Evolutionary conservation across 192 early-diverging fungal genomes (phyloP).

Genomic region (Mycoemilia scoparia): DNA sequence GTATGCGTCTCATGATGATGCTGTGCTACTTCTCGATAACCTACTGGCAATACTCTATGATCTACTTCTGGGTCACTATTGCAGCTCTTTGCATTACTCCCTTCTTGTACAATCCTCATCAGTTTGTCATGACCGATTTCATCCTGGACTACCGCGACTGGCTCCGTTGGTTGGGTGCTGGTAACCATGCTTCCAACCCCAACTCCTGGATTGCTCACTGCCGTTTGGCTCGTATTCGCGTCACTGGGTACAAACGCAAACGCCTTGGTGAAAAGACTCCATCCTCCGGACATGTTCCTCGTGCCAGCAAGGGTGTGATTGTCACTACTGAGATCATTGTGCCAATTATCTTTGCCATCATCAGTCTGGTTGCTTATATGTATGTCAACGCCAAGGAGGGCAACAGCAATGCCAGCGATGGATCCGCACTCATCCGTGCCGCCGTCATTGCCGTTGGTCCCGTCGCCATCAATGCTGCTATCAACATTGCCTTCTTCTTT

Average conservation of each 20-base stretch:
- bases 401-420: conserved; percentile 12
- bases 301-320: conserved; percentile 46
- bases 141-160: conserved; percentile 64
- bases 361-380: conserved; percentile 42
- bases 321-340: conserved; percentile 52
- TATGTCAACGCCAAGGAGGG: conserved; percentile 33
- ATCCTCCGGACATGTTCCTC: conserved; percentile 42
- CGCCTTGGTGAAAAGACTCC: conserved; percentile 40
- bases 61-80: conserved; percentile 71
- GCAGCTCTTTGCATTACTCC: conserved; percentile 59
- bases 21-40: conserved; percentile 55
- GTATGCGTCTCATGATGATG: conserved; percentile 46
- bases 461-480: conserved; percentile 46
- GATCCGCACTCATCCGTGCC: conserved; percentile 37
- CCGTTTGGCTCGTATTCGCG: conserved; percentile 45
- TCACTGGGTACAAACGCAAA: conserved; percentile 66
- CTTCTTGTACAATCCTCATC: conserved; percentile 79
- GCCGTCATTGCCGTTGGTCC: conserved; percentile 48
- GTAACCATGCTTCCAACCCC: conserved; percentile 52
- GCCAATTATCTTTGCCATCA: conserved; percentile 39
- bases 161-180: conserved; percentile 65
- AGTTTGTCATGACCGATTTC: conserved; percentile 64
- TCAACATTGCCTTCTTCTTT: conserved; percentile 39
- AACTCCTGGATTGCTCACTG: conserved; percentile 69
- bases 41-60: conserved; percentile 49